Evolutionary conservation across 805 yeast genomes (phyloP), one percentile per base, ranked within the genome.

Genomic region (Danielia oregonensis): DNA sequence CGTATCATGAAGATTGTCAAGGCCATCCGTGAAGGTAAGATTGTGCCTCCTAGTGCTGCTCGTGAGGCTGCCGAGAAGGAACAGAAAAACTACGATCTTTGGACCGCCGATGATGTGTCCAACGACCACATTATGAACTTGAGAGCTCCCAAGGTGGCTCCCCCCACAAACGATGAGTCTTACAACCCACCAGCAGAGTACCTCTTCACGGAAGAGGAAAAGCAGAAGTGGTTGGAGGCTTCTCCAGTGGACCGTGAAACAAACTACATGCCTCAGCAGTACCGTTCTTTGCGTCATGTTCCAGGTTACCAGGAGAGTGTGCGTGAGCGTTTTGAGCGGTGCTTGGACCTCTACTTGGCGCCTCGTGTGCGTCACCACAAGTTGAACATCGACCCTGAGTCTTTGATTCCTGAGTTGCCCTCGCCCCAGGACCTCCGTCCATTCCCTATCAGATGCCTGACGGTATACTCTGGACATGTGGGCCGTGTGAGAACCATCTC

Each of bases 181-280:
- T 93, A 93, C 61, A 93, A 93, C 56, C 99, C 99, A 24, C 99
- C 99, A 4, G 96, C 74, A 54, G 99, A 93, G 68, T 93, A 93
- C 53, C 65, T 93, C 46, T 65, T 86, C 42, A 79, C 79, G 10
- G 84, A 78, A 30, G 91, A 87, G 52, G 97, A 91, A 57, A 68
- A 65, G 45, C 70, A 79, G 46, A 68, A 74, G 49, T 86, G 91
- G 86, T 76, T 77, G 44, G 74, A 73, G 29, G 58, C 68, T 24
- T 93, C 82, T 26, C 86, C 88, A 18, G 65, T 70, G 33, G 96
- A 88, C 46, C 74, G 96, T 47, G 93, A 82, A 45, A 69, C 73
- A 42, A 81, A 84, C 55, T 87, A 78, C 55, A 36, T 89, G 15
- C 97, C 97, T 14, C 82, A 83, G 59, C 88, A 87, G 59, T 88